Evolutionary conservation across 805 yeast genomes (phyloP).

Genomic region (Metschnikowia lachancei): DNA sequence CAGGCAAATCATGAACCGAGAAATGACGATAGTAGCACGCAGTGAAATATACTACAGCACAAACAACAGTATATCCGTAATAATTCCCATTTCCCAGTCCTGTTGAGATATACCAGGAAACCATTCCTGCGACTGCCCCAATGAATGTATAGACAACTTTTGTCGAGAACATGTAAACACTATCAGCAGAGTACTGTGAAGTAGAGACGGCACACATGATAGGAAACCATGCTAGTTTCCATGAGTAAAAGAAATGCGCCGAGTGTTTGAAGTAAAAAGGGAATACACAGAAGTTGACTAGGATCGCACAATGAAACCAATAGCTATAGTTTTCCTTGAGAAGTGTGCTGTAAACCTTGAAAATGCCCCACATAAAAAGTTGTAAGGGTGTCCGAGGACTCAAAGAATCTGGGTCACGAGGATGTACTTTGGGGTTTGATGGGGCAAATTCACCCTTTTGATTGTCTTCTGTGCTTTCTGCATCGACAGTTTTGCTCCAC

Average conservation of each 20-base stretch:
- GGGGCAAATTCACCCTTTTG: neutral
- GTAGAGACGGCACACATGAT: conserved; percentile 32
- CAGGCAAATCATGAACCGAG: conserved; percentile 25
- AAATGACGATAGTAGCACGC: conserved; percentile 31
- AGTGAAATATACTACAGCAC: conserved; percentile 25
- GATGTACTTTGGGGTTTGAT: neutral
- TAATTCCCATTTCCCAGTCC: conserved; percentile 34
- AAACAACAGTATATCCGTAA: conserved; percentile 32
- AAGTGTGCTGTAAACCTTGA: conserved; percentile 20
- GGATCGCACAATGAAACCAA: conserved; percentile 28
- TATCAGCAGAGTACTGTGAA: conserved; percentile 31
- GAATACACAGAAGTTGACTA: conserved; percentile 23
- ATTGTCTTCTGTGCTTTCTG: no score
- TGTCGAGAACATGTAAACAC: conserved; percentile 25
- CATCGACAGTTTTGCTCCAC: conserved; percentile 10
- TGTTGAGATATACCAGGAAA: conserved; percentile 35
- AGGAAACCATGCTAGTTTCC: conserved; percentile 31
- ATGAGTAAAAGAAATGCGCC: conserved; percentile 28
- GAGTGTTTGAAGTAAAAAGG: conserved; percentile 30
- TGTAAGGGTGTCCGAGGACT: conserved; percentile 27
- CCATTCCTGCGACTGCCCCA: conserved; percentile 31
- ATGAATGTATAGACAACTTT: conserved; percentile 28
- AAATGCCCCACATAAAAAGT: conserved; percentile 17
- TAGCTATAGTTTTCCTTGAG: conserved; percentile 28
- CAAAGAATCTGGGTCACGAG: conserved; percentile 30